Conservation (phyloP, 139 green algal species). For the Desmodesmus armatus region DNA sequence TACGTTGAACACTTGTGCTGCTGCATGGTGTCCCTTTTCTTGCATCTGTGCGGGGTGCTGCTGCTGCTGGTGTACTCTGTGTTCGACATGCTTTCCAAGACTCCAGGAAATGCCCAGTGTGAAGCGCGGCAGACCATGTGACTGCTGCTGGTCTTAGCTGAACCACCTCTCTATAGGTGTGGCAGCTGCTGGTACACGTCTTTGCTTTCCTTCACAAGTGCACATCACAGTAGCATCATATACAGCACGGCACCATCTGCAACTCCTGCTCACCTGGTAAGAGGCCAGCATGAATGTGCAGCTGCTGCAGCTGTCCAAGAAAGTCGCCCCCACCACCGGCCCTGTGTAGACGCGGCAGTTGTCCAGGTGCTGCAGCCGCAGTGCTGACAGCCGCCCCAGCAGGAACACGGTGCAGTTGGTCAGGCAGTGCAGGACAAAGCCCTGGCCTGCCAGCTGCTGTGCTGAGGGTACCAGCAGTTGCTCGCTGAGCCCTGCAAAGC, state of each 20-base stretch:
- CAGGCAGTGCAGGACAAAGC: slow-evolving; percentile 63
- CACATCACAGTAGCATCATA: too few relatives aligned
- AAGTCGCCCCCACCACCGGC: slow-evolving; percentile 71
- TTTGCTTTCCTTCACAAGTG: too few relatives aligned
- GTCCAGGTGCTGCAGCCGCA: slow-evolving; percentile 63
- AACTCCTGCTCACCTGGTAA: slow-evolving; percentile 53
- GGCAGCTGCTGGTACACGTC: too few relatives aligned
- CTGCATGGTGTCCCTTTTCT: too few relatives aligned
- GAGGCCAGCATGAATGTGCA: slow-evolving; percentile 66
- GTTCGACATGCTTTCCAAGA: not conserved
- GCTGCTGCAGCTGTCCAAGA: slow-evolving; percentile 58
- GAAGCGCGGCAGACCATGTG: too few relatives aligned
- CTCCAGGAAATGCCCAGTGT: too few relatives aligned
- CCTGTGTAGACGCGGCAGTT: slow-evolving; percentile 64
- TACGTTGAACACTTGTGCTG: too few relatives aligned
- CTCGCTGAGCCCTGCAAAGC: slow-evolving; percentile 40
- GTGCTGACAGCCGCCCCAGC: slow-evolving; percentile 63
- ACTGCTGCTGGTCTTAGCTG: too few relatives aligned
- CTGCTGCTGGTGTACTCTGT: too few relatives aligned
- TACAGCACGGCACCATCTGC: not conserved
- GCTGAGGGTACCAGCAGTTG: not conserved
- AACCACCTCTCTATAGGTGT: too few relatives aligned
- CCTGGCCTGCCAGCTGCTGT: slow-evolving; percentile 39
- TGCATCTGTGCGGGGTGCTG: not conserved
- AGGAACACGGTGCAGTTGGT: slow-evolving; percentile 70